phyloP scores from a whole-genome alignment of 1,284 basidiomycete species.

The Trichosporon sp. region DNA sequence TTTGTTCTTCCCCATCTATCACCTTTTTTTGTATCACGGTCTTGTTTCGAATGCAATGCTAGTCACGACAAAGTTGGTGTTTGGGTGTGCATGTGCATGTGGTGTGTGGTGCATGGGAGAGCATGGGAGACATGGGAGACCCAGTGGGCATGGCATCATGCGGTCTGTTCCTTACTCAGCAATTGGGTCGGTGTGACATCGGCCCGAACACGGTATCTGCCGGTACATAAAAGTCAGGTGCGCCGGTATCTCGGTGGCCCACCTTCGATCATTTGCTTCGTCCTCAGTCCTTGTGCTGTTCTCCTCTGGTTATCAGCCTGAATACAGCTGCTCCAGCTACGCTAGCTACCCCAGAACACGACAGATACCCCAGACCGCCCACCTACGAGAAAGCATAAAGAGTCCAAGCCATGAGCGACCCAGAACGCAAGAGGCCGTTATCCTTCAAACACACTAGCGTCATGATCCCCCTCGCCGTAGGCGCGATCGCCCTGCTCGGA shows the following conservation, averaged over 20 bases:
- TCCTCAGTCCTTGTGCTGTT: too few species aligned
- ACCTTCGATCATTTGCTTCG: neutral
- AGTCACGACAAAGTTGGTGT: too few species aligned
- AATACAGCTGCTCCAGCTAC: too few species aligned
- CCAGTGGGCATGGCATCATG: neutral
- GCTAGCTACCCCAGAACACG: neutral
- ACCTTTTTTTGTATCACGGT: neutral
- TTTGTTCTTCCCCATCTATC: neutral
- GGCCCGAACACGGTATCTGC: too few species aligned
- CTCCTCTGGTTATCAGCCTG: too few species aligned
- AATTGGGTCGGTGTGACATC: neutral
- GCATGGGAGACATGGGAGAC: neutral
- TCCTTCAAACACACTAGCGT: neutral
- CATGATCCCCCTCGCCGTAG: neutral
- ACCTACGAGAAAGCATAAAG: neutral
- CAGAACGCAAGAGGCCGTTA: neutral
- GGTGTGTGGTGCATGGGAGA: too few species aligned
- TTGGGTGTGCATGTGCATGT: neutral
- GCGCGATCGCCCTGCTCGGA: neutral
- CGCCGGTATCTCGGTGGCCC: neutral
- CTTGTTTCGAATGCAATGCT: too few species aligned
- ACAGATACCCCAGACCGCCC: neutral
- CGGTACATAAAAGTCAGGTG: too few species aligned
- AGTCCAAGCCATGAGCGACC: neutral
- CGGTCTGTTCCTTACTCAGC: neutral